Evolutionary conservation across 306 rosid species (phyloP), one percentile per base, ranked within the genome.

Genomic region (Prunus dulcis): DNA sequence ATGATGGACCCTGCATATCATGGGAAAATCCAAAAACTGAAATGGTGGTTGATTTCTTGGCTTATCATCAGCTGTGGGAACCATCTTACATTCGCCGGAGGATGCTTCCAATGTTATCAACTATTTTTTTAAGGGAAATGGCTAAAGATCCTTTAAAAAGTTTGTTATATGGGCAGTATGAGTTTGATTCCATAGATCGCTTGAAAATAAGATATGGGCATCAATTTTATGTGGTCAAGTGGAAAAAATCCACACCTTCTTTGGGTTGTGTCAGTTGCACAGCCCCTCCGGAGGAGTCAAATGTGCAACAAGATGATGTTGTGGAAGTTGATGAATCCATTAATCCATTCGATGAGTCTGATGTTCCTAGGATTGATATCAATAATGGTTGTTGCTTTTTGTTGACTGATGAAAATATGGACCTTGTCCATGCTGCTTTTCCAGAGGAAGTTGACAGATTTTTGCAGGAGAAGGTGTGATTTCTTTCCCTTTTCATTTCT

Each of bases 331-430:
- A 90, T 67, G 91, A 88, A 77, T 66, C 80, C 17, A 57, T 79
- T 58, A 78, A 83, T 90, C 19, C 69, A 53, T 64, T 84, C 34
- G 90, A 95, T 12, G 96, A 89, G 57, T 55, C 82, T 32, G 89
- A 91, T 82, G 82, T 34, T 18, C 90, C 96, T 0, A 78, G 58
- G 79, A 78, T 81, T 84, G 77, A 45, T 23, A 78, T 70, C 75
- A 85, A 82, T 25, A 86, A 82, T 12, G 97, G 92, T 14, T 79
- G 84, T 81, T 79, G 63, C 81, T 85, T 92, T 80, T 73, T 95
- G 78, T 72, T 92, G 85, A 95, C 97, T 2, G 97, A 95, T 75
- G 98, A 95, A 85, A 92, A 90, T 76, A 82, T 79, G 86, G 92
- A 90, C 38, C 96, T 95, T 50, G 90, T 95, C 67, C 85, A 49